Evolutionary conservation across 495 filamentous ascomycete genomes (phyloP).

Genomic region (Daldinia childiae): DNA sequence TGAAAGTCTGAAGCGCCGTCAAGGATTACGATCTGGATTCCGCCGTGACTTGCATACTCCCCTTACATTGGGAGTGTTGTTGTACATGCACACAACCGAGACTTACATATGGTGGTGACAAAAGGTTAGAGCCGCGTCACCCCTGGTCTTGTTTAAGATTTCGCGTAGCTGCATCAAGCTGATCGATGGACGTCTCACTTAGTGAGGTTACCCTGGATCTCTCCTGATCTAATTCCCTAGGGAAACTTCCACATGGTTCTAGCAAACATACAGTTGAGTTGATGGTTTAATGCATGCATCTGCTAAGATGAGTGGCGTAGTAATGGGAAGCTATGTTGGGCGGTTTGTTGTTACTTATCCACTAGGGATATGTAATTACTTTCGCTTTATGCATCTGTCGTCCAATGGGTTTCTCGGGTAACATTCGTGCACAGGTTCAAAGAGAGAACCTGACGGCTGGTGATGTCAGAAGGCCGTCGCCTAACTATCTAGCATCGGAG

Average conservation of each 20-base stretch:
- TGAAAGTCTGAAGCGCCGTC: conserved; percentile 25
- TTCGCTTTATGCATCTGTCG: conserved; percentile 11
- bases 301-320: conserved; percentile 30
- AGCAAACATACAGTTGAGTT: conserved; percentile 23
- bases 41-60: conserved; percentile 13
- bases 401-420: conserved; percentile 24
- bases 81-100: conserved; percentile 30
- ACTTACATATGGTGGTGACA: conserved; percentile 23
- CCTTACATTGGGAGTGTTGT: conserved; percentile 12
- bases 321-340: conserved; percentile 25
- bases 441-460: conserved; percentile 16
- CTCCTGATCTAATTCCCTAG: conserved; percentile 14
- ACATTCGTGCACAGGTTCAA: conserved; percentile 16
- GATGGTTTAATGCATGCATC: conserved; percentile 34
- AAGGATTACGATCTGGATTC: conserved; percentile 27
- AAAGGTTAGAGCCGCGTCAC: conserved; percentile 19
- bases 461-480: conserved; percentile 40
- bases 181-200: conserved; percentile 1
- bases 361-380: conserved; percentile 13
- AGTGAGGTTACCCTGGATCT: conserved; percentile 18
- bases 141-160: conserved; percentile 36
- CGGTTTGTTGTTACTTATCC: conserved; percentile 14
- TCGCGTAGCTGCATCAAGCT: conserved; percentile 38
- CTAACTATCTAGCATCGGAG: conserved; percentile 23
- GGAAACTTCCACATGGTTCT: conserved; percentile 1